Evolutionary conservation across 257 asterid species (phyloP).

Genomic region (Primulina tabacum): DNA sequence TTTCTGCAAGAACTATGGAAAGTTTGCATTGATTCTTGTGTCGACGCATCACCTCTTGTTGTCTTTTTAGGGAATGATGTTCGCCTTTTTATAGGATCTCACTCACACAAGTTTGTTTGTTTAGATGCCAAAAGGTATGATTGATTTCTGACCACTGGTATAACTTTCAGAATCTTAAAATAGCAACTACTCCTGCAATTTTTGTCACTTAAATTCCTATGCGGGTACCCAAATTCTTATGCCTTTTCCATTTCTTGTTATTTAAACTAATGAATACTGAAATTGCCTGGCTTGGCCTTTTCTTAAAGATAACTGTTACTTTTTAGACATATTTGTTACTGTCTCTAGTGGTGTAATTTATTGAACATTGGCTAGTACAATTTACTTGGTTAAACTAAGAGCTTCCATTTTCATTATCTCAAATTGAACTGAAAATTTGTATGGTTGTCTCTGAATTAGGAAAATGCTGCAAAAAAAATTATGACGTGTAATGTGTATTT

Average conservation of each 20-base stretch:
- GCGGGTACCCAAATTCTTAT: constrained; percentile 16
- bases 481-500: no score
- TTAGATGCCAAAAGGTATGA: constrained; percentile 66
- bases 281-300: no score
- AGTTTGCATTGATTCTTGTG: constrained; percentile 74
- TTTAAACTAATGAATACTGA: no score
- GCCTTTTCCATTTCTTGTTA: not conserved
- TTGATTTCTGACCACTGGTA: constrained; percentile 16
- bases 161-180: constrained; percentile 13
- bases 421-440: no score
- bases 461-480: no score
- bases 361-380: not conserved
- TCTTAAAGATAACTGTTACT: no score
- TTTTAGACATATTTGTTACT: no score
- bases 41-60: constrained; percentile 93
- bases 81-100: constrained; percentile 79
- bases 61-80: constrained; percentile 52
- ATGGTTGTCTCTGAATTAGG: not conserved
- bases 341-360: not conserved
- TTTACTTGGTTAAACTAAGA: not conserved
- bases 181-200: constrained; percentile 3
- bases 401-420: no score
- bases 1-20: constrained; percentile 65
- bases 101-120: constrained; percentile 74
- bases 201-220: constrained; percentile 14